A percentile compares a stretch with the other conserved stretches of the same genome.
These are phyloP conservation scores for Elaphomyces granulatus DNA, from an alignment of 495 filamentous ascomycete species.

Conservation along the genomic window DNA sequence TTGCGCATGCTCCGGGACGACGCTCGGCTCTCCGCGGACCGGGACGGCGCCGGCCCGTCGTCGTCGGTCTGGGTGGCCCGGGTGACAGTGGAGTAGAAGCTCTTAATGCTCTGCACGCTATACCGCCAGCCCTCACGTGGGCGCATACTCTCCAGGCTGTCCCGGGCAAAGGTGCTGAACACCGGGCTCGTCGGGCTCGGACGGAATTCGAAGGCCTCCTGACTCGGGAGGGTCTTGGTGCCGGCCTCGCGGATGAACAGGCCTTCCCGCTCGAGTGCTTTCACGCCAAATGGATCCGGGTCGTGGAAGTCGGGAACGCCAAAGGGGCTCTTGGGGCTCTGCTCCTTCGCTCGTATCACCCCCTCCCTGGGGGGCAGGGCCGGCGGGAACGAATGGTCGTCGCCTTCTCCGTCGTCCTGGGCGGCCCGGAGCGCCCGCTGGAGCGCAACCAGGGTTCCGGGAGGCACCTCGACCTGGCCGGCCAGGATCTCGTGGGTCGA, in stretches of 20 bases:
- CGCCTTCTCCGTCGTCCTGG: conserved; percentile 62
- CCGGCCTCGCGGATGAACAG: conserved; percentile 80
- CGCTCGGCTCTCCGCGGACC: conserved; percentile 26
- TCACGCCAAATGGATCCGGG: conserved; percentile 80
- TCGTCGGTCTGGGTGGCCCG: conserved; percentile 47
- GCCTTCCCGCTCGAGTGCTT: conserved; percentile 69
- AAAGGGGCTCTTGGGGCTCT: conserved; percentile 33
- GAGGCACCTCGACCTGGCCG: conserved; percentile 57
- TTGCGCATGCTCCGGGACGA: conserved; percentile 31
- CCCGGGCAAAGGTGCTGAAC: conserved; percentile 50
- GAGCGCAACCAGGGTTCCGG: conserved; percentile 48
- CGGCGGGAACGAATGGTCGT: conserved; percentile 37
- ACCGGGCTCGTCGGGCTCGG: conserved; percentile 64
- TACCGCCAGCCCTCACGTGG: conserved; percentile 46
- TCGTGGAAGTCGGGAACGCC: conserved; percentile 60
- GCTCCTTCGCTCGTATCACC: conserved; percentile 38
- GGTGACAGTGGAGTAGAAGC: conserved; percentile 40
- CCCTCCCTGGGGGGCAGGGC: conserved; percentile 61
- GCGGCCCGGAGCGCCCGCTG: conserved; percentile 73
- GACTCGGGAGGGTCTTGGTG: conserved; percentile 48
- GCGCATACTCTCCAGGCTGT: conserved; percentile 50
- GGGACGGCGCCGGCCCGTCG: conserved; percentile 18
- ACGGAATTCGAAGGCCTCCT: conserved; percentile 66
- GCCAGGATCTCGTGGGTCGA: conserved; percentile 68
- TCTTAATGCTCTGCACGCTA: conserved; percentile 42